A percentile compares a stretch with the other conserved stretches of the same genome.
Evolutionary conservation across 345 rosid species (phyloP).

Genomic region (Gossypium longicalyx): DNA sequence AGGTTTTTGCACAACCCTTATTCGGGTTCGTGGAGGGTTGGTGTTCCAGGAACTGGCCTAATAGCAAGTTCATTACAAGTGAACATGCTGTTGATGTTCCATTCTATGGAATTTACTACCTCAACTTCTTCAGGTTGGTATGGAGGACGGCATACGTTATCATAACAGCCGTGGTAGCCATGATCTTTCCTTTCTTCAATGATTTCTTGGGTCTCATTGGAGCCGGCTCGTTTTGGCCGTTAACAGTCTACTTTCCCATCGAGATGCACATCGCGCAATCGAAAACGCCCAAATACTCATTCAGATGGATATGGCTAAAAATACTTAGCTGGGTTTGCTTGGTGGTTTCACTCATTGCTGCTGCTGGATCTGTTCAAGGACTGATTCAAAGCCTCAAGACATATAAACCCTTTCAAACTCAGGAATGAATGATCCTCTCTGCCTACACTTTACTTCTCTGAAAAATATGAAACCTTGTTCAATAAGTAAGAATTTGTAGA

Average conservation of each 20-base stretch:
- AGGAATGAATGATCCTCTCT: not conserved
- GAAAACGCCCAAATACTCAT: slow-evolving; percentile 44
- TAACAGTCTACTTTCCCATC: slow-evolving; percentile 78
- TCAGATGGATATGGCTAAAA: slow-evolving; percentile 63
- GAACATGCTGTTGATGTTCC: slow-evolving; percentile 45
- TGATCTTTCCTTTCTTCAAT: slow-evolving; percentile 91
- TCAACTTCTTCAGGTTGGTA: slow-evolving; percentile 57
- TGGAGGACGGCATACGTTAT: slow-evolving; percentile 77
- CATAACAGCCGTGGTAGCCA: slow-evolving; percentile 56
- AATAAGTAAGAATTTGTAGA: slow-evolving; percentile 1
- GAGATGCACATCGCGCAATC: slow-evolving; percentile 71
- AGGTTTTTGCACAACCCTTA: slow-evolving; percentile 77
- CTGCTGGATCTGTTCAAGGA: slow-evolving; percentile 67
- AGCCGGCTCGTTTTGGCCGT: slow-evolving; percentile 74
- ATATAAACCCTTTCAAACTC: slow-evolving; percentile 59
- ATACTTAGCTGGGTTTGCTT: slow-evolving; percentile 51
- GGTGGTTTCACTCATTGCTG: slow-evolving; percentile 53
- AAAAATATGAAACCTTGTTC: not conserved
- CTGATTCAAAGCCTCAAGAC: slow-evolving; percentile 43
- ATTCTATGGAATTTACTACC: slow-evolving; percentile 31
- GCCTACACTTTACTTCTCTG: not conserved
- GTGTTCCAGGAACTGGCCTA: slow-evolving; percentile 51
- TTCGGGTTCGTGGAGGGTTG: slow-evolving; percentile 55
- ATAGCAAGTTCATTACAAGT: slow-evolving; percentile 46
- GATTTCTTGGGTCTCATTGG: slow-evolving; percentile 76